Evolutionary conservation across 2,329 filamentous ascomycete genomes (phyloP).

Genomic region (Botrytis paeoniae): DNA sequence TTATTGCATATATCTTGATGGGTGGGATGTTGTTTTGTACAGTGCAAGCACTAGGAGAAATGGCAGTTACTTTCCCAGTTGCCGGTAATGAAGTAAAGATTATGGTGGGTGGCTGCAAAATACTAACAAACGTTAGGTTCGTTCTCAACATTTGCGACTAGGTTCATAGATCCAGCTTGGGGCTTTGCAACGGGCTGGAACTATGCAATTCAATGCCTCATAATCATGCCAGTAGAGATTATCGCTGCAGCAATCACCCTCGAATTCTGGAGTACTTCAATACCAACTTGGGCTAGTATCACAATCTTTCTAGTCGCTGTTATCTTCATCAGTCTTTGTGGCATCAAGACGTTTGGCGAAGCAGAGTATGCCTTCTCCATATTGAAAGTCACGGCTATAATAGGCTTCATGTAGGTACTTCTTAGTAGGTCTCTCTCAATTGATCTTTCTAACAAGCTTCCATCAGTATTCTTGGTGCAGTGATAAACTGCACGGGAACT

Average conservation of each 20-base stretch:
- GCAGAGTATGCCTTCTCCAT: constrained; percentile 86
- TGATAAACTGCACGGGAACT: constrained; percentile 81
- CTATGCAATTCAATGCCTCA: constrained; percentile 85
- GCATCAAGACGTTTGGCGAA: constrained; percentile 84
- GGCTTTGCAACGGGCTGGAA: constrained; percentile 96
- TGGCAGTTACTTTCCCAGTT: constrained; percentile 89
- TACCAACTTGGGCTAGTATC: constrained; percentile 77
- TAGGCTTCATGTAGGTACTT: constrained; percentile 75
- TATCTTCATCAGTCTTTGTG: constrained; percentile 79
- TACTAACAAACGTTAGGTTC: constrained; percentile 44
- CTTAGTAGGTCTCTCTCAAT: neutral
- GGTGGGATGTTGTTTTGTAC: constrained; percentile 88
- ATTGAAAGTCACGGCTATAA: constrained; percentile 81
- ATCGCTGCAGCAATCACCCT: constrained; percentile 83
- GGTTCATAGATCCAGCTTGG: constrained; percentile 94
- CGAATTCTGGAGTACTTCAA: constrained; percentile 74
- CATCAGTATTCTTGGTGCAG: constrained; percentile 74
- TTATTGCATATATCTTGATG: constrained; percentile 76
- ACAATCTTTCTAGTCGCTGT: constrained; percentile 76
- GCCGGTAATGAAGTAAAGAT: constrained; percentile 52
- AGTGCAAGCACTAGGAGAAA: constrained; percentile 85
- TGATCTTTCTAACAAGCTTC: constrained; percentile 22
- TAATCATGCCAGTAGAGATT: constrained; percentile 79
- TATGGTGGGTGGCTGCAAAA: neutral
- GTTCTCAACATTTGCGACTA: constrained; percentile 86